A percentile compares a stretch with the other conserved stretches of the same genome.
These are phyloP conservation scores for Fusarium paranaense DNA, from an alignment of 2,329 filamentous ascomycete genomes.

Conservation along the genomic window DNA sequence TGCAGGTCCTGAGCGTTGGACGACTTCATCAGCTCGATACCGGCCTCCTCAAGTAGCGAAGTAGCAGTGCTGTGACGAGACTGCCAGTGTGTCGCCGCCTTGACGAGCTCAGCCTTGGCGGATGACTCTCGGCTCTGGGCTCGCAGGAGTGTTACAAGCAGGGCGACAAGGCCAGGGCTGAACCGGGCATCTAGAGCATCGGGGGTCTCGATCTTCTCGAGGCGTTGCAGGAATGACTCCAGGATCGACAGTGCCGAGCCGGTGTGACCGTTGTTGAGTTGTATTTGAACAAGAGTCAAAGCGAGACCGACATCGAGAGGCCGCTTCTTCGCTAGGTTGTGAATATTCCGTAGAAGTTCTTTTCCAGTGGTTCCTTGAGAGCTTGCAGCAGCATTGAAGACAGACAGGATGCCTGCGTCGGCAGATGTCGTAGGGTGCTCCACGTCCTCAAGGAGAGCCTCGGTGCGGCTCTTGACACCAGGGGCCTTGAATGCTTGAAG, in stretches of 20 bases:
- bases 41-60: conserved; percentile 84
- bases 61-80: conserved; percentile 63
- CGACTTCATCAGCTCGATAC: conserved; percentile 84
- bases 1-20: conserved; percentile 74
- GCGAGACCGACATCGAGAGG: conserved; percentile 85
- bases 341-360: conserved; percentile 75
- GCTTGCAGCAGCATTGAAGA: conserved; percentile 78
- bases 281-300: conserved; percentile 84
- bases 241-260: conserved; percentile 80
- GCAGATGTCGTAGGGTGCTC: conserved; percentile 45
- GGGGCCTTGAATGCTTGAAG: conserved; percentile 75
- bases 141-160: conserved; percentile 83
- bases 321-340: conserved; percentile 77
- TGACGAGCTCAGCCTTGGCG: conserved; percentile 78
- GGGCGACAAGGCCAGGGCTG: conserved; percentile 85
- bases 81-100: conserved; percentile 86
- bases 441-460: conserved; percentile 51
- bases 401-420: conserved; percentile 57
- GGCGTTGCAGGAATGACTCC: conserved; percentile 77
- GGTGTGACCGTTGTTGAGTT: conserved; percentile 77
- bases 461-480: conserved; percentile 67
- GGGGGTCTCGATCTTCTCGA: conserved; percentile 71
- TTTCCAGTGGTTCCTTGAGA: conserved; percentile 73
- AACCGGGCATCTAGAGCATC: conserved; percentile 78
- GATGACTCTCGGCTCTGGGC: conserved; percentile 78